Evolutionary conservation across 2,329 filamentous ascomycete genomes (phyloP).

Genomic region (Aschersonia sp.): DNA sequence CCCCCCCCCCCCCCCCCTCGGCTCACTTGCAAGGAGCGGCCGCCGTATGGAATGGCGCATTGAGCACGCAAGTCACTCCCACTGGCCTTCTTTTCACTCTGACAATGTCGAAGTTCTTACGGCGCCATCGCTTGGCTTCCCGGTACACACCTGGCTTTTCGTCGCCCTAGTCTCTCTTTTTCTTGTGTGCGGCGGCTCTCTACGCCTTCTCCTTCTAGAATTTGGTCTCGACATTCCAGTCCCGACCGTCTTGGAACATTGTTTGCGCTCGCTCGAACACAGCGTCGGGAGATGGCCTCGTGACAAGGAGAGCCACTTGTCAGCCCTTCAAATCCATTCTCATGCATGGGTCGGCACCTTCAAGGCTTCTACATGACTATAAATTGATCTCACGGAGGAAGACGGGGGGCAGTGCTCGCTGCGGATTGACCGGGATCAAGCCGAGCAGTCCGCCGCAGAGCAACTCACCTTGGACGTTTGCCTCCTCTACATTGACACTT

Average conservation of each 20-base stretch:
- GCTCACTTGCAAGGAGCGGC: not conserved
- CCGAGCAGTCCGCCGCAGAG: too few species aligned
- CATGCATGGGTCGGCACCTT: not conserved
- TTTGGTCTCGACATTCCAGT: not conserved
- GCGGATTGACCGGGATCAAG: not conserved
- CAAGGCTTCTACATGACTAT: not conserved
- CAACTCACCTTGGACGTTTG: not conserved
- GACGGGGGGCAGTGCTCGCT: not conserved
- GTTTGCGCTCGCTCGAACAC: not conserved
- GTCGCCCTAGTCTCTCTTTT: not conserved
- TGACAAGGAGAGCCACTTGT: not conserved
- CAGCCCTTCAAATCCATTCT: not conserved
- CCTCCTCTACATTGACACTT: not conserved
- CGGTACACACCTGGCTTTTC: not conserved
- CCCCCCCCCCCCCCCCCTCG: not conserved
- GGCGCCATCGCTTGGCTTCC: not conserved
- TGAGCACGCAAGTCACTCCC: not conserved
- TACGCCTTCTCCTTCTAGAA: not conserved
- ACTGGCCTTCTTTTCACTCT: constrained; percentile 1
- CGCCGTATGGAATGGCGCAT: constrained; percentile 1
- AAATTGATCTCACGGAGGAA: not conserved
- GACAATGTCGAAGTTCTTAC: constrained; percentile 2
- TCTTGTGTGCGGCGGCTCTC: not conserved
- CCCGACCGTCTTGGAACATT: not conserved
- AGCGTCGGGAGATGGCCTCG: constrained; percentile 1